Conservation (phyloP, 371 early-diverging fungal species). For the Actinomortierella ambigua region DNA sequence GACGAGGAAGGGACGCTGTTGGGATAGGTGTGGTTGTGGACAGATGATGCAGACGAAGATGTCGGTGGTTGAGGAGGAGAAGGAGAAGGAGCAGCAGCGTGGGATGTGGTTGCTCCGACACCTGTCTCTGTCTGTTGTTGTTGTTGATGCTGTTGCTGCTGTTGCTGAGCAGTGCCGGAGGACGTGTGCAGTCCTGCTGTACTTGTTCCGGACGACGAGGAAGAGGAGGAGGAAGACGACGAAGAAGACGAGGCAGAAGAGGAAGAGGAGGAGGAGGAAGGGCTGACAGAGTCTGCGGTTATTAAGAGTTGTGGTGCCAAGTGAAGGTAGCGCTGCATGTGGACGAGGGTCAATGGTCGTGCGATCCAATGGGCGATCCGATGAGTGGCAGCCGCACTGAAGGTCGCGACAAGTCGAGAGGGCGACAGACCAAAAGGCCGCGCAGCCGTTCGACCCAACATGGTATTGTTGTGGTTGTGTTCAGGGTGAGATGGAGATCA, state of each 20-base stretch:
- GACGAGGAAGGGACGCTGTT: not conserved
- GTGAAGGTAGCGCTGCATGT: slow-evolving; percentile 40
- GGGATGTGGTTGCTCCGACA: not conserved
- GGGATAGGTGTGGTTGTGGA: not conserved
- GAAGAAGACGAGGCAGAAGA: not conserved
- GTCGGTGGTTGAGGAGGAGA: not conserved
- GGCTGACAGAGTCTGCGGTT: not conserved
- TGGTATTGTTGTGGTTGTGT: too few species aligned
- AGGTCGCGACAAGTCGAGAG: slow-evolving; percentile 22
- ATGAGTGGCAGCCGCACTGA: slow-evolving; percentile 24
- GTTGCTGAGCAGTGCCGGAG: not conserved
- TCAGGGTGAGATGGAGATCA: too few species aligned
- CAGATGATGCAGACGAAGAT: not conserved
- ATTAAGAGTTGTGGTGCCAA: slow-evolving; percentile 25
- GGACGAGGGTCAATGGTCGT: slow-evolving; percentile 18
- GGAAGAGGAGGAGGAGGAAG: not conserved
- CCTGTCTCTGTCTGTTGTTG: slow-evolving; percentile 2
- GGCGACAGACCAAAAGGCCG: slow-evolving; percentile 42
- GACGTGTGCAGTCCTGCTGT: not conserved
- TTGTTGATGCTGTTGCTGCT: not conserved
- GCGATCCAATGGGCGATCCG: slow-evolving; percentile 20
- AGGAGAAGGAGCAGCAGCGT: not conserved
- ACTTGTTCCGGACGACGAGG: not conserved
- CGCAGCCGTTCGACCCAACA: slow-evolving; percentile 32
- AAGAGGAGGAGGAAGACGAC: not conserved